Conservation (phyloP, 768 basidiomycete species). For the Leccinellum luteum region DNA sequence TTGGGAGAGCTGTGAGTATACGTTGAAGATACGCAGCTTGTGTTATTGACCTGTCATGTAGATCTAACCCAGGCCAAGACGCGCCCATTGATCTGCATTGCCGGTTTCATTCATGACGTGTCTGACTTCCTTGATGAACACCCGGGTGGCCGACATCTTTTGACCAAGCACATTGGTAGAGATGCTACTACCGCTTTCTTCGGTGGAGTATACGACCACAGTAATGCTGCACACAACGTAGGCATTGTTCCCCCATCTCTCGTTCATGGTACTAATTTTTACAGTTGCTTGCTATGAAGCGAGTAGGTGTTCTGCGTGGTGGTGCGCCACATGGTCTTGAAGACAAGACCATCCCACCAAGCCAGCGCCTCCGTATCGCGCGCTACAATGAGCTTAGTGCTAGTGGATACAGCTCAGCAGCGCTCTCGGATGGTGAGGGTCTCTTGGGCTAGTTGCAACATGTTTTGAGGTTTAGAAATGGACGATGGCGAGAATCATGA, state of each 20-base stretch:
- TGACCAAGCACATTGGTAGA: slow-evolving; percentile 83
- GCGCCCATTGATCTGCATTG: slow-evolving; percentile 80
- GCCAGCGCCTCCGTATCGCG: slow-evolving; percentile 68
- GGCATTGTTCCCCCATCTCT: slow-evolving; percentile 16
- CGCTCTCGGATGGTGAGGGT: slow-evolving; percentile 58
- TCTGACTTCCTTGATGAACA: slow-evolving; percentile 84
- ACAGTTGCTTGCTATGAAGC: slow-evolving; percentile 45
- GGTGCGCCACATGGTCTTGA: slow-evolving; percentile 53
- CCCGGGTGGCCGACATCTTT: slow-evolving; percentile 83
- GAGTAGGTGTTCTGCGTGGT: slow-evolving; percentile 52
- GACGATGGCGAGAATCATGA: neutral
- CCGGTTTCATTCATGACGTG: slow-evolving; percentile 93
- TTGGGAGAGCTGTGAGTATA: slow-evolving; percentile 78
- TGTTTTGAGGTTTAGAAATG: neutral
- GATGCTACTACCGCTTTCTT: slow-evolving; percentile 95
- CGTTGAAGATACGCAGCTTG: neutral
- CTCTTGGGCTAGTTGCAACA: slow-evolving; percentile 34
- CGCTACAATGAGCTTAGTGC: slow-evolving; percentile 53
- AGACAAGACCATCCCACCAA: slow-evolving; percentile 67
- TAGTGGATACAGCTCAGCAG: slow-evolving; percentile 54
- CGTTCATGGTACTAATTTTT: slow-evolving; percentile 1
- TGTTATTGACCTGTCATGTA: slow-evolving; percentile 27
- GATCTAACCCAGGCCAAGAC: slow-evolving; percentile 78
- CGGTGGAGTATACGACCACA: slow-evolving; percentile 87
- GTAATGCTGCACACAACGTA: slow-evolving; percentile 85